Conservation (phyloP, 1,284 basidiomycete genomes). For the Pascua guehoae region DNA sequence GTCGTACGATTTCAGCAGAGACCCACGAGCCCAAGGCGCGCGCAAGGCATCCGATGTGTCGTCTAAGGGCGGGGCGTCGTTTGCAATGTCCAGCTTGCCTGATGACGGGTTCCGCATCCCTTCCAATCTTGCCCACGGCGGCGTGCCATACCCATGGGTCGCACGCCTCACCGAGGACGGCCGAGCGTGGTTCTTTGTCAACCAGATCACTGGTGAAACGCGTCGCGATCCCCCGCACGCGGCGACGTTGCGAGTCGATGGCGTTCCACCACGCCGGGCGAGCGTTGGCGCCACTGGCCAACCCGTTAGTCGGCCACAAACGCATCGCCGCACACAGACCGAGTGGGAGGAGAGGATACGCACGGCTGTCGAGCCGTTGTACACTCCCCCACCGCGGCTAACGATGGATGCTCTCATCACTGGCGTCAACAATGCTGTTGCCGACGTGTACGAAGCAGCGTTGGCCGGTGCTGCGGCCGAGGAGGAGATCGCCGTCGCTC, state of each 20-base stretch:
- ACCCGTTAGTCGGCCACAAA: too few relatives aligned
- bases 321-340: neutral
- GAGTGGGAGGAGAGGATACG: slow-evolving; percentile 22
- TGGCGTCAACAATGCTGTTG: slow-evolving; percentile 32
- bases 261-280: slow-evolving; percentile 1
- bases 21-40: too few relatives aligned
- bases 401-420: slow-evolving; percentile 31
- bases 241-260: neutral
- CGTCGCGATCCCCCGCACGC: slow-evolving; percentile 49
- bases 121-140: slow-evolving; percentile 46
- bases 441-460: slow-evolving; percentile 38
- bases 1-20: too few relatives aligned
- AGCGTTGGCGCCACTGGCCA: neutral
- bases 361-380: slow-evolving; percentile 11
- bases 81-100: too few relatives aligned
- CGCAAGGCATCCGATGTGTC: too few relatives aligned
- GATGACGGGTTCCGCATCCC: slow-evolving; percentile 31
- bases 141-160: slow-evolving; percentile 72
- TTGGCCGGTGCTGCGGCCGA: slow-evolving; percentile 40
- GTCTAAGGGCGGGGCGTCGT: too few relatives aligned
- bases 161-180: slow-evolving; percentile 77
- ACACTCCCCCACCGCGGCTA: slow-evolving; percentile 8
- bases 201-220: slow-evolving; percentile 65
- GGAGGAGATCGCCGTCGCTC: slow-evolving; percentile 36
- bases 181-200: slow-evolving; percentile 73